phyloP scores from a whole-genome alignment of 2,329 filamentous ascomycete species.

The Monilinia vaccinii-corymbosi region DNA sequence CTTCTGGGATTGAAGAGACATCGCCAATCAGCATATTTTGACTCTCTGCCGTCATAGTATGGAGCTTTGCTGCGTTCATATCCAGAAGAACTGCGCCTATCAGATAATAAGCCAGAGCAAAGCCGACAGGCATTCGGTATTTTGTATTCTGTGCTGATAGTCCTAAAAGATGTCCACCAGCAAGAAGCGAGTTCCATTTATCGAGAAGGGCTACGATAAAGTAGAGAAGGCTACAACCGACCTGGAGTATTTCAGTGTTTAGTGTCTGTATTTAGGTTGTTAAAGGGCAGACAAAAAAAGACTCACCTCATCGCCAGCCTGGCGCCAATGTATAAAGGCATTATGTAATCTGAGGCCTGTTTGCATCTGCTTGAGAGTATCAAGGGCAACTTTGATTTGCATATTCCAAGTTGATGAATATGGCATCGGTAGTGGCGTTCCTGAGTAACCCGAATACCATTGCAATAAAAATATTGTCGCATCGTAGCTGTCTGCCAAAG shows the following conservation, averaged over 20 bases:
- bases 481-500: constrained; percentile 38
- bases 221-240: constrained; percentile 28
- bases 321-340: constrained; percentile 29
- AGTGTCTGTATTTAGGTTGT: neutral
- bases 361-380: constrained; percentile 27
- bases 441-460: constrained; percentile 35
- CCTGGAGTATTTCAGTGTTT: constrained; percentile 2
- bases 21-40: constrained; percentile 4
- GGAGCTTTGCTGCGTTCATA: constrained; percentile 4
- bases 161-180: constrained; percentile 30
- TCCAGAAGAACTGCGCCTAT: constrained; percentile 33
- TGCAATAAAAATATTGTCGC: constrained; percentile 31
- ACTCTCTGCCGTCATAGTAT: constrained; percentile 6
- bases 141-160: constrained; percentile 26
- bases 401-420: constrained; percentile 30
- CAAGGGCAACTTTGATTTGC: constrained; percentile 26
- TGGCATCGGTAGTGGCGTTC: constrained; percentile 25
- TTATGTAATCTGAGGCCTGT: constrained; percentile 28
- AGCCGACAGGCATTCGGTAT: constrained; percentile 37
- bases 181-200: constrained; percentile 27
- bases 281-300: constrained; percentile 25
- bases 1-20: constrained; percentile 6
- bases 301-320: constrained; percentile 35
- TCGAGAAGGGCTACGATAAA: constrained; percentile 30
- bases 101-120: constrained; percentile 34